Evolutionary conservation across 148 eudicot genomes (phyloP).

Genomic region (Heliosperma pusillum): DNA sequence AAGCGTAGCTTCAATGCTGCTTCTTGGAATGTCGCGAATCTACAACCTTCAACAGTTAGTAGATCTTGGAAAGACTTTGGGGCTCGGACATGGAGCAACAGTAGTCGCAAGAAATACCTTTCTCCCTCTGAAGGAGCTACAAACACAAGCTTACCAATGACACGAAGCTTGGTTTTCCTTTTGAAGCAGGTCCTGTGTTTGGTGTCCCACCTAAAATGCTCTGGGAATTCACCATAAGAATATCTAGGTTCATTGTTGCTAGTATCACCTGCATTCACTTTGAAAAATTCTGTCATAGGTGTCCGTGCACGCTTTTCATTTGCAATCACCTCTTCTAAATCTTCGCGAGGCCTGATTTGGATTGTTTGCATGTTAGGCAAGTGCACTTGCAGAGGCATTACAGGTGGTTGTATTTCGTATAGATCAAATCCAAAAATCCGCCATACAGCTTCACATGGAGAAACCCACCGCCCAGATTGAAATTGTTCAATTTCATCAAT

Average conservation of each 20-base stretch:
- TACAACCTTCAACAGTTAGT: not conserved
- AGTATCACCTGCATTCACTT: too few relatives aligned
- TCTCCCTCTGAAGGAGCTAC: not conserved
- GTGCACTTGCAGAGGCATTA: not conserved
- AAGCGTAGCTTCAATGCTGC: not conserved
- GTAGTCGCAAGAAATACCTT: not conserved
- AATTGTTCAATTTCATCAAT: not conserved
- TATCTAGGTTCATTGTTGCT: not conserved
- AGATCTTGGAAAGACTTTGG: not conserved
- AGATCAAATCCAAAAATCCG: conserved; percentile 11
- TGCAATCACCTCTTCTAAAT: too few relatives aligned
- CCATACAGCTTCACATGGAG: conserved; percentile 18
- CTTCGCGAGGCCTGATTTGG: too few relatives aligned
- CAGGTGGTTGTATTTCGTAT: not conserved
- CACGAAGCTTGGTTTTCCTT: not conserved
- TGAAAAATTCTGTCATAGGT: not conserved
- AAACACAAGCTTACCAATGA: not conserved
- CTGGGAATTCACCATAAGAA: not conserved
- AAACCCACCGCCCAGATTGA: conserved; percentile 17
- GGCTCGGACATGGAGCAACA: not conserved
- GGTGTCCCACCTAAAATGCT: not conserved
- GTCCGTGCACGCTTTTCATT: not conserved
- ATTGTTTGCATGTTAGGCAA: not conserved
- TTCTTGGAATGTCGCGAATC: not conserved
- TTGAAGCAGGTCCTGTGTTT: not conserved